Conservation (phyloP, 495 filamentous ascomycete species). For the Pyronema omphalodes region DNA sequence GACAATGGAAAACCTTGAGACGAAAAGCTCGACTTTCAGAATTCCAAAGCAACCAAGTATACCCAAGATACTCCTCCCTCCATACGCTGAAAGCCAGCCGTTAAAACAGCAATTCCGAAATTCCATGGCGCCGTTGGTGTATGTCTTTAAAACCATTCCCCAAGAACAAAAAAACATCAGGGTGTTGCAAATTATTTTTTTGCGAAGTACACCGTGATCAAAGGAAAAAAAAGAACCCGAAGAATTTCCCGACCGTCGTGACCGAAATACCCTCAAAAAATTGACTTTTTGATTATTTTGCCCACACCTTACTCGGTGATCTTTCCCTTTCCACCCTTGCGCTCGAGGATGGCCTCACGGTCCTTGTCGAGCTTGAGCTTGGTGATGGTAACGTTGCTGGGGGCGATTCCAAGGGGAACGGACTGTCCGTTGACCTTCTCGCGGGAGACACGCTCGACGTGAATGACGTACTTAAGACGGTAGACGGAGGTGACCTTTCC, state of each 20-base stretch:
- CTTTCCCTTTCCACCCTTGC: conserved; percentile 42
- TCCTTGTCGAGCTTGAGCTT: conserved; percentile 98
- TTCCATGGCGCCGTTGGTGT: too few relatives aligned
- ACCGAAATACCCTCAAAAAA: conserved; percentile 23
- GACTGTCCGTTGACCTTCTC: conserved; percentile 90
- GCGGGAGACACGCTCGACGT: conserved; percentile 77
- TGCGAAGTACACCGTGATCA: not conserved
- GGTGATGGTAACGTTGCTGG: conserved; percentile 86
- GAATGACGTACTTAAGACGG: conserved; percentile 90
- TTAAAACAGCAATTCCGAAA: too few relatives aligned
- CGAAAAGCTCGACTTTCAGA: not conserved
- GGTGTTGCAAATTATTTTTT: not conserved
- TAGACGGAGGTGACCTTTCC: conserved; percentile 91
- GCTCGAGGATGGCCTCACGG: conserved; percentile 80
- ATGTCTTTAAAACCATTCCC: not conserved
- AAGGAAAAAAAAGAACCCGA: conserved; percentile 14
- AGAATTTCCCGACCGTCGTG: conserved; percentile 8
- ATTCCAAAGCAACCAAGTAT: not conserved
- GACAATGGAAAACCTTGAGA: not conserved
- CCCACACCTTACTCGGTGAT: conserved; percentile 18
- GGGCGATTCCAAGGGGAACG: conserved; percentile 72
- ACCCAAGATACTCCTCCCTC: not conserved
- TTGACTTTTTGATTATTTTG: conserved; percentile 24
- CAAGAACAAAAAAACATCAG: not conserved
- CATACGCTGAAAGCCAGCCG: too few relatives aligned